Evolutionary conservation across 2,329 filamentous ascomycete species (phyloP).

Genomic region (Gremmenia infestans): DNA sequence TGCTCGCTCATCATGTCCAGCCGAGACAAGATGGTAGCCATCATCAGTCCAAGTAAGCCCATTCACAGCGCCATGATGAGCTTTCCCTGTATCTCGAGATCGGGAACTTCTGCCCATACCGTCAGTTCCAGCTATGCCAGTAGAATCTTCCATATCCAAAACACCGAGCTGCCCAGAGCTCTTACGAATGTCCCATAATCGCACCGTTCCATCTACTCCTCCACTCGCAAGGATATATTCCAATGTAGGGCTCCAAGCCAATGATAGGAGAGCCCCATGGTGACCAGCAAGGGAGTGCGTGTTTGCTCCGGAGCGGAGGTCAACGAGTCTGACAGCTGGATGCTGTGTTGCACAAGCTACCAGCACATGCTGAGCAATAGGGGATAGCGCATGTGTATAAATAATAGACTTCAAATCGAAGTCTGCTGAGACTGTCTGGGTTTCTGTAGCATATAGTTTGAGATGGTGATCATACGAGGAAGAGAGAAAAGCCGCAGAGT

Average conservation of each 20-base stretch:
- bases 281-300: slow-evolving; percentile 68
- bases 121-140: slow-evolving; percentile 54
- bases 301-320: slow-evolving; percentile 74
- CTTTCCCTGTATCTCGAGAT: slow-evolving; percentile 50
- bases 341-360: slow-evolving; percentile 87
- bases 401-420: slow-evolving; percentile 65
- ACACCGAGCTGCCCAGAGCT: slow-evolving; percentile 71
- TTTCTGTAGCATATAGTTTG: slow-evolving; percentile 68
- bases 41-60: slow-evolving; percentile 80
- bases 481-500: slow-evolving; percentile 69
- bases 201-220: slow-evolving; percentile 76
- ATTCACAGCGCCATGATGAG: slow-evolving; percentile 80
- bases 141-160: slow-evolving; percentile 78
- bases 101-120: slow-evolving; percentile 29
- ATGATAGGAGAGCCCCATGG: slow-evolving; percentile 59
- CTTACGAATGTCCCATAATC: slow-evolving; percentile 83
- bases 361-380: slow-evolving; percentile 66
- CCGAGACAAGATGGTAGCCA: slow-evolving; percentile 69
- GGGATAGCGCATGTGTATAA: slow-evolving; percentile 74
- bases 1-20: slow-evolving; percentile 78
- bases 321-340: slow-evolving; percentile 76
- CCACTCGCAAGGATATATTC: slow-evolving; percentile 80
- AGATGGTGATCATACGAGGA: slow-evolving; percentile 74
- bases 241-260: slow-evolving; percentile 76
- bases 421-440: slow-evolving; percentile 54